Base-by-base conservation (phyloP, 805 yeast genomes). In the Yarrowia porcina region DNA sequence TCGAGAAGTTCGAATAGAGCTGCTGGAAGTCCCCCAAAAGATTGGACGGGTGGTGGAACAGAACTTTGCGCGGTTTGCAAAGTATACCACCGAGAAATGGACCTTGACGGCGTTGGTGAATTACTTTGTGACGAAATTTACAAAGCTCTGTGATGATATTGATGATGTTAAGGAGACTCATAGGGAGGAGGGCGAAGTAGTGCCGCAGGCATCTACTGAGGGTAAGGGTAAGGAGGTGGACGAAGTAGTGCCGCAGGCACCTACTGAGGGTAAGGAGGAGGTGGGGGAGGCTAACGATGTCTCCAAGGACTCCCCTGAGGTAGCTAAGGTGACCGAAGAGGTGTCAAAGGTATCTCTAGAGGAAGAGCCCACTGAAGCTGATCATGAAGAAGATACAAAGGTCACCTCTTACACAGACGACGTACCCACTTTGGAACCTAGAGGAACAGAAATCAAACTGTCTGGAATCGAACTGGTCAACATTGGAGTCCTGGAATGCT, bases 401-500 rank as follows among this genome's bases (percentile, higher is more conserved):
- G 52, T 45, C 12, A 45, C 57, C 3, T 49, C 57, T 1, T 52
- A 52, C 44, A 52, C 59, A 4, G 59, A 61, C 4, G 36, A 33
- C n/a, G 42, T 45, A 2, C 59, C 63, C 17, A 28, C 41, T 27
- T 33, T 27, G 64, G 67, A 49, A 4, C 63, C 64, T 13, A 45
- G 70, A 36, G 79, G 78, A 23, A 74, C 75, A 0, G 76, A 75
- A 17, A 50, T 76, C 15, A 67, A 67, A 4, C 67, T 77, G 27
- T 71, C 74, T 0, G 73, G 72, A 36, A 54, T 76, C 23, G 65
- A 67, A 30, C 64, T 76, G 54, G 61, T 65, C n/a, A 72, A 74
- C 50, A 67, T 76, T 8, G 73, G 73, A 0, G 66, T 76, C 18
- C 65, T 73, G 28, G 77, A 77, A 59, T 69, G 75, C 44, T 67